Conservation (phyloP, 1,139 yeast species). For the Pichia sp. region DNA sequence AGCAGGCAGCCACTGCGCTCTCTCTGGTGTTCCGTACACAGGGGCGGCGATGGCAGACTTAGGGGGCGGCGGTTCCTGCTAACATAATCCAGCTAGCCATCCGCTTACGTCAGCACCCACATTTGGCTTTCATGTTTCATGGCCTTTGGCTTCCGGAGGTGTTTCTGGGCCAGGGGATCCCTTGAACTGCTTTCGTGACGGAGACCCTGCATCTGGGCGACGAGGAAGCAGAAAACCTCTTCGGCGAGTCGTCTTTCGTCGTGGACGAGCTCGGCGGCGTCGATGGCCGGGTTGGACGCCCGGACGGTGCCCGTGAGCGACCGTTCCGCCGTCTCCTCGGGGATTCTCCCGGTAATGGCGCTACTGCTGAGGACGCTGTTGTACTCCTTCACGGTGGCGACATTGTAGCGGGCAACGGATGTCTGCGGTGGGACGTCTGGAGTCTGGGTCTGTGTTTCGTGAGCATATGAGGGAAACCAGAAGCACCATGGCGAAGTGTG, state of each 20-base stretch:
- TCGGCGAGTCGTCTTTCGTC: not conserved
- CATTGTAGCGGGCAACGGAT: not conserved
- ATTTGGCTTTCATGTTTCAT: not conserved
- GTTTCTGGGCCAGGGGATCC: not conserved
- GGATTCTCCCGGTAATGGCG: not conserved
- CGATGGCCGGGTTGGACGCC: not conserved
- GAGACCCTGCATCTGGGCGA: not conserved
- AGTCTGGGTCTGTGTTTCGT: not conserved
- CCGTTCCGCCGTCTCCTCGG: too few species aligned
- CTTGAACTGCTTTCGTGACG: not conserved
- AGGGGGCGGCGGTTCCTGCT: too few species aligned
- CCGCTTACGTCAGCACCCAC: slow-evolving; percentile 1
- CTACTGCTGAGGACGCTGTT: not conserved
- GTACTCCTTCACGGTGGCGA: not conserved
- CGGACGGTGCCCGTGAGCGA: not conserved
- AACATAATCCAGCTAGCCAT: not conserved
- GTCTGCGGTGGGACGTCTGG: not conserved
- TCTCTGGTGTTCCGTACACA: not conserved
- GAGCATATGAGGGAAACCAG: not conserved
- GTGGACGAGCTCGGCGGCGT: not conserved
- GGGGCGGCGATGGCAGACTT: not conserved
- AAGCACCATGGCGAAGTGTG: not conserved
- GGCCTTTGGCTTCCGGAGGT: not conserved
- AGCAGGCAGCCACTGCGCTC: not conserved
- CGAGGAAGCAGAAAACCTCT: not conserved